Conservation (phyloP, 2,329 filamentous ascomycete species). For the Colletotrichum agaves region DNA sequence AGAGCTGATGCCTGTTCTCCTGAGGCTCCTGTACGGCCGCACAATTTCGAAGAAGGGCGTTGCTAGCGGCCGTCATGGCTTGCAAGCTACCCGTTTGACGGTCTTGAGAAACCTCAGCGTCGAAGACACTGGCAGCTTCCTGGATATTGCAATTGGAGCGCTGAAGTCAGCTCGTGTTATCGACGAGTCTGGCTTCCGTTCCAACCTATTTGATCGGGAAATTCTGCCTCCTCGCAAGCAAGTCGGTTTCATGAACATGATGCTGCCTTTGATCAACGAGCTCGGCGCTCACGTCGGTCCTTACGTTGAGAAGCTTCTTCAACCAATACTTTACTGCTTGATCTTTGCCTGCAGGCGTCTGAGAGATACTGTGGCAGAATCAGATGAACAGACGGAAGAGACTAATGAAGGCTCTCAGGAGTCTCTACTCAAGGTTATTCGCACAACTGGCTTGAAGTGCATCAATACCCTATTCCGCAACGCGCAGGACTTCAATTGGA, state of each 20-base stretch:
- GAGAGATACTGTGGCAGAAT: slow-evolving; percentile 51
- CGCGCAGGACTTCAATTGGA: slow-evolving; percentile 77
- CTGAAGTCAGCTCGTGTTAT: slow-evolving; percentile 71
- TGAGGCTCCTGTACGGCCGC: slow-evolving; percentile 89
- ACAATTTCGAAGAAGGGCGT: slow-evolving; percentile 84
- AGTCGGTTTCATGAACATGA: slow-evolving; percentile 91
- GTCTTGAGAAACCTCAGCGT: slow-evolving; percentile 81
- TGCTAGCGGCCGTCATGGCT: slow-evolving; percentile 80
- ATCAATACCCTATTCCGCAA: slow-evolving; percentile 82
- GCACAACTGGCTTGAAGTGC: slow-evolving; percentile 83
- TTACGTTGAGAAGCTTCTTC: slow-evolving; percentile 75
- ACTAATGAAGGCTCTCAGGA: slow-evolving; percentile 56
- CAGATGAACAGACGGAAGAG: slow-evolving; percentile 51
- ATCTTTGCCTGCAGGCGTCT: slow-evolving; percentile 74
- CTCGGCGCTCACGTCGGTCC: slow-evolving; percentile 78
- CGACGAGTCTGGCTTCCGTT: slow-evolving; percentile 58
- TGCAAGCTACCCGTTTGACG: slow-evolving; percentile 83
- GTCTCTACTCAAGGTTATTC: slow-evolving; percentile 73
- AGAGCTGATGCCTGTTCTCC: slow-evolving; percentile 84
- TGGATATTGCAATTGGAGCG: slow-evolving; percentile 82
- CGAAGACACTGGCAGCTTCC: slow-evolving; percentile 80
- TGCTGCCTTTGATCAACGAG: slow-evolving; percentile 86
- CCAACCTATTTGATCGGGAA: slow-evolving; percentile 66
- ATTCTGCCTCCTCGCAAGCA: slow-evolving; percentile 79
- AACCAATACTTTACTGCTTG: slow-evolving; percentile 84